phyloP scores from a whole-genome alignment of 257 asterid species.

The Solanum virginianum region DNA sequence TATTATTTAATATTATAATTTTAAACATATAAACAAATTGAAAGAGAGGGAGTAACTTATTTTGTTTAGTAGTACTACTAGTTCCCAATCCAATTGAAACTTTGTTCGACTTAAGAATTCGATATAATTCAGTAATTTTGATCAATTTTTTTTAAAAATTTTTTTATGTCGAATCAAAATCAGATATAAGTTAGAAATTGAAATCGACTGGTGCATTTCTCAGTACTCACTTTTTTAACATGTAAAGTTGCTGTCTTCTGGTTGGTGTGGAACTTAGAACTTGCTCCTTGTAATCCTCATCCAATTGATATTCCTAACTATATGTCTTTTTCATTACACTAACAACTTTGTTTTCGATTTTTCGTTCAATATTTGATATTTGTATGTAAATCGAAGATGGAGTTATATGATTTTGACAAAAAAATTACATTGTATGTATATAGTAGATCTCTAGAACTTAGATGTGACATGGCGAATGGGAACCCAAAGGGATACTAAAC shows the following conservation, averaged over 20 bases:
- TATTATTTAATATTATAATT: too few species aligned
- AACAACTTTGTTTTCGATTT: neutral
- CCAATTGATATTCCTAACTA: neutral
- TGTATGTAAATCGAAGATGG: rapidly evolving
- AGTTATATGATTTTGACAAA: neutral
- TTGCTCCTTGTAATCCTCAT: neutral
- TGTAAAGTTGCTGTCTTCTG: neutral
- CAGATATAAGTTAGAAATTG: neutral
- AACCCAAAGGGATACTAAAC: too few species aligned
- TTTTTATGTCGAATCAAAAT: neutral
- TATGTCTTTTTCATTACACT: neutral
- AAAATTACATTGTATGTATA: too few species aligned
- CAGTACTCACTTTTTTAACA: neutral
- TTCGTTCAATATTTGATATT: neutral
- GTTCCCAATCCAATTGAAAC: neutral
- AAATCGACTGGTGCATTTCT: neutral
- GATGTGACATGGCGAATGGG: too few species aligned
- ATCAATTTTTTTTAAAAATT: too few species aligned
- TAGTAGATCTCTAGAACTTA: too few species aligned
- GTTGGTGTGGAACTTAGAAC: neutral
- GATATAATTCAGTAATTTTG: neutral
- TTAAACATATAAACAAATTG: too few species aligned
- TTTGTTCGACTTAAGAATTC: neutral
- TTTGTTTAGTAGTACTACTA: neutral
- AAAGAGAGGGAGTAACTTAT: neutral